Evolutionary conservation across 257 asterid species (phyloP), one percentile per base, ranked within the genome.

Genomic region (Salvia miltiorrhiza): DNA sequence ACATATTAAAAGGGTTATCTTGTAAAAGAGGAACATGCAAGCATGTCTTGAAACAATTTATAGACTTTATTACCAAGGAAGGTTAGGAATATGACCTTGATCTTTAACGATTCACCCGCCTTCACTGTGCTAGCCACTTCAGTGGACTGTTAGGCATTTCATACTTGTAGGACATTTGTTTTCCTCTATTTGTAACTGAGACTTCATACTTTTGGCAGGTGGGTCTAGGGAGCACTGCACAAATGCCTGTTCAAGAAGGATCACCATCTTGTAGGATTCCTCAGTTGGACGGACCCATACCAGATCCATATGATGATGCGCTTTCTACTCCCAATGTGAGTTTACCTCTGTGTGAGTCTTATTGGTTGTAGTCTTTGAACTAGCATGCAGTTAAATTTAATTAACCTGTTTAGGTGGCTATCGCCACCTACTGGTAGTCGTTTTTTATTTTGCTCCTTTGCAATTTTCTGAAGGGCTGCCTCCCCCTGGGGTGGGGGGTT

Each of bases 311-410:
- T 50, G 96, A 89, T 79, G 96, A 92, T n/a, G 82, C 68, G 24
- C 95, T 87, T 28, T 84, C 98, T 32, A 89, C 98, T n/a, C 98
- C 96, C 32, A 92, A 87, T 78, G 98, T 91, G 76, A 79, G 90
- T 70, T 72, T 69, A 47, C 67, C 47, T 57, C 62, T 68, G 9
- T 49, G 21, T 10, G 61, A 21, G 39, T 54, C 59, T 35, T n/a
- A 32, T 54, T 41, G 64, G 45, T 49, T 37, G 20, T 49, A 43
- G 37, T 49, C 13, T 35, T 20, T 21, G 1, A 49, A 60, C 56
- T 69, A 11, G 58, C 11, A 28, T 57, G 32, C 33, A 40, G 43
- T 56, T 21, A 28, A 40, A 11, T n/a, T 20, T 14, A 12, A 19
- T 33, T 37, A 57, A 48, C 9, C 12, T n/a, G 7, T 23, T 55